Conservation (phyloP, 73 alveolate genomes). For the Symbiodinium pilosum region DNA sequence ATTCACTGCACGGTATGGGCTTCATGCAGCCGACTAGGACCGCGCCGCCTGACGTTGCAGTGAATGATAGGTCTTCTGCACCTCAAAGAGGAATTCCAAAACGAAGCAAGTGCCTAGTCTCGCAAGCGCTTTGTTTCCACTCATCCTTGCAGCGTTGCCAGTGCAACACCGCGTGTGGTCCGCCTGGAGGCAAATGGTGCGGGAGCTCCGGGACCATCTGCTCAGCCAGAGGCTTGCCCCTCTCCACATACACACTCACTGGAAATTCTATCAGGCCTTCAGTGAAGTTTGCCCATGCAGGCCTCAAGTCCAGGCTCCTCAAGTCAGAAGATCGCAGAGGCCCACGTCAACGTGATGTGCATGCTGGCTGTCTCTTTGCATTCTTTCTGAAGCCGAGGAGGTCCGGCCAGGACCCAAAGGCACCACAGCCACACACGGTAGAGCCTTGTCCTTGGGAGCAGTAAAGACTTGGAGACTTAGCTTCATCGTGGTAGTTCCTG, state of each 20-base stretch:
- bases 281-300: neutral
- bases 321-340: constrained; percentile 1
- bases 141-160: too few relatives aligned
- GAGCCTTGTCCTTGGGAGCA: neutral
- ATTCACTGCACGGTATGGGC: too few relatives aligned
- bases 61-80: neutral
- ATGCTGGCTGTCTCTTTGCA: too few relatives aligned
- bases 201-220: neutral
- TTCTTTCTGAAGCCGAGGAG: neutral
- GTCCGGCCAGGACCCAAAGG: neutral
- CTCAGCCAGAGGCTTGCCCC: neutral
- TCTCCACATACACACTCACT: too few relatives aligned
- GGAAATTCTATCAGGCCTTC: too few relatives aligned
- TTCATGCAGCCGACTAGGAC: neutral
- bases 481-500: too few relatives aligned
- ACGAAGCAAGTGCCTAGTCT: too few relatives aligned
- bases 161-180: too few relatives aligned
- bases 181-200: neutral
- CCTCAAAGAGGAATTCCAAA: neutral
- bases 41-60: neutral
- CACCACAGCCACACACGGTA: neutral
- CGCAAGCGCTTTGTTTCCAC: too few relatives aligned
- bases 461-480: too few relatives aligned
- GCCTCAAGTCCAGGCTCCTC: neutral
- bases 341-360: too few relatives aligned